Conservation (phyloP, 2,329 filamentous ascomycete species). For the Colletotrichum sp. region DNA sequence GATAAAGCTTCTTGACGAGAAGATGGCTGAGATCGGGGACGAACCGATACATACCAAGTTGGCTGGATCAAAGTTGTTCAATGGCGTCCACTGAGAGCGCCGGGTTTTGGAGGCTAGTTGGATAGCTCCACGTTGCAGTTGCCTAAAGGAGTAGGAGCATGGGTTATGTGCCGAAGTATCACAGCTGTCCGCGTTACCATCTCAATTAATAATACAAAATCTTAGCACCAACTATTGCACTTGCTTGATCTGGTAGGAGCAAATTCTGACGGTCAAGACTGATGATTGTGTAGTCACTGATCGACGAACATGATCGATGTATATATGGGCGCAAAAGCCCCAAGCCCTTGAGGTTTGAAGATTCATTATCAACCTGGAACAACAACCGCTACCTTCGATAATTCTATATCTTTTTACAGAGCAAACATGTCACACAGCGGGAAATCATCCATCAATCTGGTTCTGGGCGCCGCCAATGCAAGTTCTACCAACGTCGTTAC, state of each 20-base stretch:
- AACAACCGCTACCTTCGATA: not conserved
- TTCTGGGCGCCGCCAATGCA: not conserved
- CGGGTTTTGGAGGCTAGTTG: not conserved
- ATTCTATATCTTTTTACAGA: not conserved
- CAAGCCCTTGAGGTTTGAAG: not conserved
- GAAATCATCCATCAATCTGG: not conserved
- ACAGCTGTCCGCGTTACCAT: not conserved
- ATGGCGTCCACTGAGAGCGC: not conserved
- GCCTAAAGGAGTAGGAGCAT: slow-evolving; percentile 2
- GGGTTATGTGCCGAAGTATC: not conserved
- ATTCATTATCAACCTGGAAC: not conserved
- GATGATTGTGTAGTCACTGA: not conserved
- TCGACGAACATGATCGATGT: not conserved
- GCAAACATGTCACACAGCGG: not conserved
- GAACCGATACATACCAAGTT: slow-evolving; percentile 35
- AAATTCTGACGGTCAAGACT: not conserved
- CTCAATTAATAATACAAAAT: not conserved
- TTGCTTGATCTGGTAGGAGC: not conserved
- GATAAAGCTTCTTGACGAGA: slow-evolving; percentile 46
- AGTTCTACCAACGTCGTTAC: not conserved
- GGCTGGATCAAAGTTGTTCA: not conserved
- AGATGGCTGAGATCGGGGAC: slow-evolving; percentile 59
- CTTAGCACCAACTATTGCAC: not conserved
- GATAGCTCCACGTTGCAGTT: not conserved
- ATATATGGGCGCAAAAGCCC: not conserved